Evolutionary conservation across 768 basidiomycete species (phyloP), one percentile per base, ranked within the genome.

Genomic region (Boletellus ananas): DNA sequence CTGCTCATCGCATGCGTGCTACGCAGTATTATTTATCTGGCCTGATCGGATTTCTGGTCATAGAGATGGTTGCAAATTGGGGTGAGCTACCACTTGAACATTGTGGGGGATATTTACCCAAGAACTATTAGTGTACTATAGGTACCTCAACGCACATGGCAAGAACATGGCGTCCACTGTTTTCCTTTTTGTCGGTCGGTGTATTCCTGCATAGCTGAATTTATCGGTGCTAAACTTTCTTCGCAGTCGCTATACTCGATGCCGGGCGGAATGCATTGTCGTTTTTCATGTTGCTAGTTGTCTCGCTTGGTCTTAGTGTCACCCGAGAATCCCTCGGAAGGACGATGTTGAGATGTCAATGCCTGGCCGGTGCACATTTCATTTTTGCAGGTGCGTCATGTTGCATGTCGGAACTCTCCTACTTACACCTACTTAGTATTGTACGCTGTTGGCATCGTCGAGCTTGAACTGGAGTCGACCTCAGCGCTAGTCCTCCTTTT

Each of bases 1-100:
- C 34, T 14, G 3, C 47, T 52, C 48, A 52, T 56, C 27, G 12
- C 31, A 33, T 43, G 18, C 23, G 11, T 47, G 16, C 27, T 44
- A 20, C 34, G 35, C 4, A 97, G 87, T 85, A 92, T 66, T 99
- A 98, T 72, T 77, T 99, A 35, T 92, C 95, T 13, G 85, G 87
- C 46, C 83, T 94, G 18, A 79, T 95, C 45, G 84, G 79, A 20
- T 83, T 97, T 64, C 74, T 98, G 51, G 77, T 95, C 44, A 81
- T 97, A 55, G 96, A 99, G 67, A 97, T 96, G 90, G 74, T 95
- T 16, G 90, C 90, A 7, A 89, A 87, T 62, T 94, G 87, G 84
- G 87, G 90, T 86, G 51, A 51, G 78, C 69, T 17, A 43, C 46
- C 16, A 29, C 8, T 34, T 40, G 16, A 16, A 5, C n/a, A 31